Base-by-base conservation (phyloP, 1,284 basidiomycete genomes). In the Fistulinella cinereoalba region DNA sequence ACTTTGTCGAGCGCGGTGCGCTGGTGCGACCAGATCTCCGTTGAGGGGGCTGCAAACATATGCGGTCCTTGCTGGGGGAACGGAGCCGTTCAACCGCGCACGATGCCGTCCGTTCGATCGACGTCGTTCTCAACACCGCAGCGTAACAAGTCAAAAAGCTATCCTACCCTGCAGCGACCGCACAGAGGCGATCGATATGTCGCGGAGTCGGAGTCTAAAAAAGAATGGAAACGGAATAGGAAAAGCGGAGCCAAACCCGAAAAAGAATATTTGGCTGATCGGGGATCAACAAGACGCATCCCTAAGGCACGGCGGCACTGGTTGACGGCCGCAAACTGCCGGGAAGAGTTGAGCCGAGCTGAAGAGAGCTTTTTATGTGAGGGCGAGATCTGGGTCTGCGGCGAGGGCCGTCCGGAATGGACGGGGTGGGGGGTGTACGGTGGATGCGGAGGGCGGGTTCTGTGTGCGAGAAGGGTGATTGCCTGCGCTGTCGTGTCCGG, bases 231-330 rank as follows among this genome's bases (percentile, higher is more conserved):
- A 34, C 53, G 33, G 50, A 56, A 46, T 5, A 46, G 55, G 56
- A 25, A 56, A 49, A 52, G 44, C 64, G 65, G 66, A 65, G 51
- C 54, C 50, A 64, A 50, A 66, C 59, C 47, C 44, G 61, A 63
- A 53, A 60, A 47, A 53, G 54, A 65, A 52, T 60, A 42, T 65
- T 62, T 64, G 57, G 59, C 46, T 64, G 62, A 64, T 64, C 62
- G 62, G 62, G 62, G 62, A 64, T 64, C 62, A 64, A 64, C 61
- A 58, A 64, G 55, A 66, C 57, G 43, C 62, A 65, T 52, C 48
- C 53, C 46, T 49, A 43, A 64, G 64, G 65, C 54, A 64, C 65
- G 27, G 37, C 50, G 65, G 56, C 38, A 54, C 47, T 56, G 51
- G 43, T 44, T n/a, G 46, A 50, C 63, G 43, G 56, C 58, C 62